phyloP scores from a whole-genome alignment of 2,329 filamentous ascomycete genomes.

The Huntiella bhutanensis region DNA sequence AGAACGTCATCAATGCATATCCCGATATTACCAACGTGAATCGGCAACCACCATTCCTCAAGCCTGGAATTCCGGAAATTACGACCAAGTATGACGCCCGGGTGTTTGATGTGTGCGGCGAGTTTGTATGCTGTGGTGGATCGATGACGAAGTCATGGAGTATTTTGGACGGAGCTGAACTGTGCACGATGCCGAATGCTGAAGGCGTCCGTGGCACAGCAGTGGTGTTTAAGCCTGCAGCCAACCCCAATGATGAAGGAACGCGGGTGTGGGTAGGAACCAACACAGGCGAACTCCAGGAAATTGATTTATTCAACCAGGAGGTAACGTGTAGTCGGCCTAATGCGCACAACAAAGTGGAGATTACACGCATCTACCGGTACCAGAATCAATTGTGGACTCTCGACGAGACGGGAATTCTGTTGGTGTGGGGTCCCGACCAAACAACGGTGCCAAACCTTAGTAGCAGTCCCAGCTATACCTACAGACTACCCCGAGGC shows the following conservation, averaged over 20 bases:
- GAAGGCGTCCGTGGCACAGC: slow-evolving; percentile 71
- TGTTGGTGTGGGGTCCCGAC: slow-evolving; percentile 76
- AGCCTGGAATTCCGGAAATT: slow-evolving; percentile 56
- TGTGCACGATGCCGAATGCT: slow-evolving; percentile 66
- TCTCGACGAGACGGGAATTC: slow-evolving; percentile 68
- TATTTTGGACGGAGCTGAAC: slow-evolving; percentile 56
- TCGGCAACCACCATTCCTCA: slow-evolving; percentile 59
- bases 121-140: slow-evolving; percentile 71
- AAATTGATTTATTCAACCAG: slow-evolving; percentile 64
- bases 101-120: slow-evolving; percentile 72
- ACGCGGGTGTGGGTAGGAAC: slow-evolving; percentile 76
- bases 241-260: slow-evolving; percentile 62
- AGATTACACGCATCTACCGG: slow-evolving; percentile 70
- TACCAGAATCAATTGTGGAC: slow-evolving; percentile 87
- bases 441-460: slow-evolving; percentile 53
- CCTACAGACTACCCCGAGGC: slow-evolving; percentile 58
- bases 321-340: slow-evolving; percentile 48
- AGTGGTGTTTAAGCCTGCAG: slow-evolving; percentile 68
- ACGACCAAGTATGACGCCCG: slow-evolving; percentile 72
- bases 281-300: slow-evolving; percentile 70
- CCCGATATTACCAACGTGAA: slow-evolving; percentile 76
- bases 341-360: slow-evolving; percentile 56
- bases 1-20: slow-evolving; percentile 42
- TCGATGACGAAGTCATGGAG: slow-evolving; percentile 81
- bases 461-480: slow-evolving; percentile 48